Base-by-base conservation (phyloP, 2,329 filamentous ascomycete genomes). In the Golovinomyces cichoracearum region DNA sequence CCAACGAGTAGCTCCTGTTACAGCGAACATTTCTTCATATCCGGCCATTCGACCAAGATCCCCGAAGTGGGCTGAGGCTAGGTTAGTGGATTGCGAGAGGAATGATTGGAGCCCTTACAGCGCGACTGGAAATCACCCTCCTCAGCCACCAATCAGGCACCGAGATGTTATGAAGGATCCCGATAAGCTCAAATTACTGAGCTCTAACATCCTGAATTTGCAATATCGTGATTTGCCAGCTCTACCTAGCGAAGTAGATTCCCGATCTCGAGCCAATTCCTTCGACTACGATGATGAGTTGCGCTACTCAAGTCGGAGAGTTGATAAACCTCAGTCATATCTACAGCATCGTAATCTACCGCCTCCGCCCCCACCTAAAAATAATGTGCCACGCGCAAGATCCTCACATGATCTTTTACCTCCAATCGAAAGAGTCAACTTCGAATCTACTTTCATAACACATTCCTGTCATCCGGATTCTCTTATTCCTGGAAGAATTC, bases 41-140 rank as follows among this genome's bases (percentile, higher is more conserved):
- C 31, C 13, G 31, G 78, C 94, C 45, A 88, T 83, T 64, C 78
- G 88, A 52, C 73, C 77, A 49, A 93, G 93, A 66, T 94, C 86
- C 49, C 82, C 79, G 64, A 93, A 93, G 72, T 95, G 88, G 88
- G 80, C 88, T 33, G 80, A 93, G 58, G 88, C 88, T 31, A 88
- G 86, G 63, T 71, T 76, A 50, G 78, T 81, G 57, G 82, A 76
- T 60, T 95, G 95, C 60, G 86, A 88, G 58, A 88, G 86, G 53
- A 85, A 92, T 57, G 88, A 93, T 59, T 94, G 88, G 86, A 88
- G 84, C 31, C 76, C 79, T 31, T 73, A 78, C 7, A 72, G 74
- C 50, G 72, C 75, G n/a, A 9, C 6, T 72, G 77, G 27, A 65
- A 76, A 48, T 64, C 31, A 33, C n/a, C 31, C n/a, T 12, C n/a